A percentile compares a stretch with the other conserved stretches of the same genome.
Conservation (phyloP, 345 rosid species). For the Euphorbia lathyris region DNA sequence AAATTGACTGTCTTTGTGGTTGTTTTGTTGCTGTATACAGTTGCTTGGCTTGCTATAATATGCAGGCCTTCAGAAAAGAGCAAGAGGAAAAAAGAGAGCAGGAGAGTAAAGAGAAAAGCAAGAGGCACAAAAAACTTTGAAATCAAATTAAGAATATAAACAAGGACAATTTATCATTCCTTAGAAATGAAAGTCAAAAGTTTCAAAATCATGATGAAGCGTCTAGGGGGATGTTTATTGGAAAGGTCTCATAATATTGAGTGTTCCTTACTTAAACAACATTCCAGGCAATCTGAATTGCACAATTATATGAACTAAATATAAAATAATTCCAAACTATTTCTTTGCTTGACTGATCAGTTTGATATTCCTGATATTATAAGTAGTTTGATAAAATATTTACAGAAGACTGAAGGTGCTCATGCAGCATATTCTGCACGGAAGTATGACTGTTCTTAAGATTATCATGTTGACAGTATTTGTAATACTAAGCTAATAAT, state of each 20-base stretch:
- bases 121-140: neutral
- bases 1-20: neutral
- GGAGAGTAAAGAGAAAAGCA: conserved; percentile 1
- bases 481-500: neutral
- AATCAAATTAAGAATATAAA: neutral
- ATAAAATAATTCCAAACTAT: neutral
- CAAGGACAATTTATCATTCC: neutral
- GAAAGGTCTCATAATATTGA: neutral
- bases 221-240: neutral
- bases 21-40: neutral
- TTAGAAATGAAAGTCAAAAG: neutral
- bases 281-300: neutral
- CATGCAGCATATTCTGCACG: neutral
- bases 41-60: neutral
- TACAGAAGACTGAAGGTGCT: neutral
- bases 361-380: neutral
- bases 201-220: neutral
- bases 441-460: neutral
- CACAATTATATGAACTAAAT: neutral
- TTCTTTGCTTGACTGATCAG: neutral
- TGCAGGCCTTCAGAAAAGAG: neutral
- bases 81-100: too few species aligned
- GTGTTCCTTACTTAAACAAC: neutral
- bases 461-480: neutral
- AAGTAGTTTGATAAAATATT: neutral